Conservation (phyloP, 305 asterid species). For the Rubia balearica region DNA sequence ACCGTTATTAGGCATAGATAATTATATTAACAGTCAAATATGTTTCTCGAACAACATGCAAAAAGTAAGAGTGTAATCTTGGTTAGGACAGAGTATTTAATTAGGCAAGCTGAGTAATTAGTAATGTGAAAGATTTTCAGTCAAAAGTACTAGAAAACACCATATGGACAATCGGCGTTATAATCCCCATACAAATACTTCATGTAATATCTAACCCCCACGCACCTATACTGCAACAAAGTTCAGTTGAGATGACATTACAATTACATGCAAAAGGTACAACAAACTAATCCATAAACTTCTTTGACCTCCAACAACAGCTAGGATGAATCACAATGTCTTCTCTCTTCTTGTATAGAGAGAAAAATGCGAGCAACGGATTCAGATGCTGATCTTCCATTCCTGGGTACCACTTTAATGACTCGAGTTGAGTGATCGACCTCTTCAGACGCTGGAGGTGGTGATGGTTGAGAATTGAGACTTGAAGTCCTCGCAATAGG, state of each 20-base stretch:
- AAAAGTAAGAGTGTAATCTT: too few species aligned
- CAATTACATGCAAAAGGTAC: conserved; percentile 20
- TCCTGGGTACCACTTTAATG: conserved; percentile 71
- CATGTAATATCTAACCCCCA: conserved; percentile 15
- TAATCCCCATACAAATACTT: neutral
- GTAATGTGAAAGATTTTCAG: neutral
- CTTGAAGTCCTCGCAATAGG: conserved; percentile 20
- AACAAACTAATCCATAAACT: conserved; percentile 11
- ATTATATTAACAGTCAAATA: too few species aligned
- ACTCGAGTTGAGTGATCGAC: conserved; percentile 26
- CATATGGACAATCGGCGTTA: neutral
- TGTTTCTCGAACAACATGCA: too few species aligned
- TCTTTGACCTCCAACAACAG: neutral
- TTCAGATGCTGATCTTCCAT: conserved; percentile 62
- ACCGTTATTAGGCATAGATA: too few species aligned
- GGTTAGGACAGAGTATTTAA: neutral
- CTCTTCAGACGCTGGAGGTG: conserved; percentile 6
- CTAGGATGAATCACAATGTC: conserved; percentile 42
- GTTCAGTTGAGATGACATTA: conserved; percentile 12
- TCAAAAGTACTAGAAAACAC: neutral
- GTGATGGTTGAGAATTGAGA: neutral
- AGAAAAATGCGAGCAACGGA: conserved; percentile 79
- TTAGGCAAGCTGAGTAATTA: neutral
- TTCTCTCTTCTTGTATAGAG: conserved; percentile 79
- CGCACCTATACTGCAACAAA: conserved; percentile 10